A percentile compares a stretch with the other conserved stretches of the same genome.
Conservation (phyloP, 805 yeast species). For the Priceomyces haplophilus region DNA sequence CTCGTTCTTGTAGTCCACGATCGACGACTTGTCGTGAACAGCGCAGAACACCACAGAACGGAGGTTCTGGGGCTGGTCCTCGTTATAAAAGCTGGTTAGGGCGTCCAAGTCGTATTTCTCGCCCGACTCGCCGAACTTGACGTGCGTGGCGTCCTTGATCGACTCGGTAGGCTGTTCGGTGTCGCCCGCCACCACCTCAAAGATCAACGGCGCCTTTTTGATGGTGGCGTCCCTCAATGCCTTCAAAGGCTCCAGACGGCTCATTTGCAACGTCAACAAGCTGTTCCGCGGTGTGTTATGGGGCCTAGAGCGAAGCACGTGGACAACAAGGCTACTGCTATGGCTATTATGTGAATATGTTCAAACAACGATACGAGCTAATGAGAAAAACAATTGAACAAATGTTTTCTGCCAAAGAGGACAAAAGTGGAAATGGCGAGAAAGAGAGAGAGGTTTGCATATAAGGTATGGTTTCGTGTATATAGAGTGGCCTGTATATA, state of each 20-base stretch:
- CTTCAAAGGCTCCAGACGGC: slow-evolving; percentile 17
- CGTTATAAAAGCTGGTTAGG: slow-evolving; percentile 54
- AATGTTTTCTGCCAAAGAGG: too few relatives aligned
- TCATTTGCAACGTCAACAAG: slow-evolving; percentile 11
- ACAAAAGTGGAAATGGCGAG: too few relatives aligned
- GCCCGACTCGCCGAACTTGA: slow-evolving; percentile 26
- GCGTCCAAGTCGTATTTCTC: slow-evolving; percentile 36
- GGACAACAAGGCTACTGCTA: too few relatives aligned
- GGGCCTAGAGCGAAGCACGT: too few relatives aligned
- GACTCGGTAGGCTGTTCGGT: slow-evolving; percentile 16
- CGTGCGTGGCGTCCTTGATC: slow-evolving; percentile 35
- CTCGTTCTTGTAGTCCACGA: slow-evolving; percentile 76
- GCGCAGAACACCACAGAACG: slow-evolving; percentile 73
- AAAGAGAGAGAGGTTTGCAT: too few relatives aligned
- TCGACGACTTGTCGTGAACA: slow-evolving; percentile 66
- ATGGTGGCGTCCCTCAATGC: slow-evolving; percentile 28
- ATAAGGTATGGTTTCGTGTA: too few relatives aligned
- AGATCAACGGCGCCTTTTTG: slow-evolving; percentile 19
- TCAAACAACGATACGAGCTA: too few relatives aligned
- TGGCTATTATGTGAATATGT: too few relatives aligned
- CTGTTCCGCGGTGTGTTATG: too few relatives aligned
- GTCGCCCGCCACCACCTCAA: slow-evolving; percentile 14
- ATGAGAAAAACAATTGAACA: too few relatives aligned
- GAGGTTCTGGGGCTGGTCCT: slow-evolving; percentile 47
- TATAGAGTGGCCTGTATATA: too few relatives aligned